These are phyloP conservation scores for Bryoerythrophyllum caledonicum DNA, from an alignment of 225 moss, liverwort and hornwort species.

Conservation along the genomic window DNA sequence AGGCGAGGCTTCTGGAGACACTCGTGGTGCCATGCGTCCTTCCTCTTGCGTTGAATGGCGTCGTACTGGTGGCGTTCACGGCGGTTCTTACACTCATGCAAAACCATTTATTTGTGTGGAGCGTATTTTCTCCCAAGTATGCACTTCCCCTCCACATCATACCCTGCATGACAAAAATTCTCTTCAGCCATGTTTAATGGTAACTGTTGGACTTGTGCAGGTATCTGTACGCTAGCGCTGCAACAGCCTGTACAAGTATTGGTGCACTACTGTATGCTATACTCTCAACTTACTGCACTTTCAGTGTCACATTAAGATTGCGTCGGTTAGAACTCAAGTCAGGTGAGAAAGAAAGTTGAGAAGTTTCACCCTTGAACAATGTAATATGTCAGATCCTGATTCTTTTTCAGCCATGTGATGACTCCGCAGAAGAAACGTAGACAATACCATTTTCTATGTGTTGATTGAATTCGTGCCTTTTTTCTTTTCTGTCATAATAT, in stretches of 20 bases:
- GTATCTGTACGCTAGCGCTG: constrained; percentile 73
- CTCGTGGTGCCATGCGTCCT: constrained; percentile 68
- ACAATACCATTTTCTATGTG: background rate
- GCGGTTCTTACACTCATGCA: constrained; percentile 70
- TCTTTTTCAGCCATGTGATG: background rate
- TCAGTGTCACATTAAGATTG: constrained; percentile 32
- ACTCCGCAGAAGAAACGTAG: background rate
- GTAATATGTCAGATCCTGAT: constrained; percentile 1
- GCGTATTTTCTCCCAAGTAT: constrained; percentile 93
- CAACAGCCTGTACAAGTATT: constrained; percentile 56
- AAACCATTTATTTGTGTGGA: constrained; percentile 86
- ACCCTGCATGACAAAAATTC: background rate
- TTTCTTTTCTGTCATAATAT: background rate
- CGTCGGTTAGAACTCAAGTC: constrained; percentile 14
- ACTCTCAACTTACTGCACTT: constrained; percentile 46
- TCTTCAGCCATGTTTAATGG: background rate
- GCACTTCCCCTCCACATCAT: constrained; percentile 3
- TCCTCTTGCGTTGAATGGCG: constrained; percentile 73
- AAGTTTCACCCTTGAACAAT: background rate
- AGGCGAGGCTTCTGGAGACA: constrained; percentile 60
- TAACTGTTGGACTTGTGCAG: constrained; percentile 38
- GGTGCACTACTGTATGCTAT: constrained; percentile 51
- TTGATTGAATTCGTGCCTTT: background rate
- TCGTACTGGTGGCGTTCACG: constrained; percentile 69
- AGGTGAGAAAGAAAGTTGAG: constrained; percentile 8